Base-by-base conservation (phyloP, 495 filamentous ascomycete species). In the Neurospora sp. region DNA sequence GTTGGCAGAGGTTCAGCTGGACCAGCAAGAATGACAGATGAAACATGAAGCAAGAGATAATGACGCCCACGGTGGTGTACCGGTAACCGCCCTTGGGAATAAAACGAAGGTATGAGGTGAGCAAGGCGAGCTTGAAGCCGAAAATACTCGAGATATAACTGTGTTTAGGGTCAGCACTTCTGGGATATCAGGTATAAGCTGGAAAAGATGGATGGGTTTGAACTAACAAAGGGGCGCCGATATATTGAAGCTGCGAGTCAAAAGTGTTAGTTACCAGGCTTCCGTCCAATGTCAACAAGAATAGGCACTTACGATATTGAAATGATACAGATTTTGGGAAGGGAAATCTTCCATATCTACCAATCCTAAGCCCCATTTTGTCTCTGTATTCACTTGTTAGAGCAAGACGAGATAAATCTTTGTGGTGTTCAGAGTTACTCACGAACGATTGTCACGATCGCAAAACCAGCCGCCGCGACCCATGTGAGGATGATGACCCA, bases 71-170 rank as follows among this genome's bases (percentile, higher is more conserved):
- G 3, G 84, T 79, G 1, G 76, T 72, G 16, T 77, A 71, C 31
- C 81, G 79, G 75, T 87, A 87, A 27, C 71, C 66, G 20, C 81
- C 79, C 38, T 82, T 78, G 8, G 85, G 83, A 1, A 83, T 80
- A 70, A 88, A 85, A 39, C 87, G 84, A 7, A 85, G 76, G 72
- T 88, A 88, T 5, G 83, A 85, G 20, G 82, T 72, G 16, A 88
- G 76, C 16, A 88, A 76, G 42, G 84, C 83, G 20, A 86, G 76
- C 71, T 89, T 89, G 79, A 88, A 89, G 5, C 84, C 83, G 37
- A 88, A 80, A 20, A 88, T 81, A 44, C 81, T 80, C 8, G 77
- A 71, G 69, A 84, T 81, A 69, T 85, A 85, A 46, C 81, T 84
- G 35, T n/a, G 37, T 70, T 74, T 35, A 75, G 66, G 48, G 6